Conservation (phyloP, 805 yeast genomes). For the Wickerhamiella brachini region DNA sequence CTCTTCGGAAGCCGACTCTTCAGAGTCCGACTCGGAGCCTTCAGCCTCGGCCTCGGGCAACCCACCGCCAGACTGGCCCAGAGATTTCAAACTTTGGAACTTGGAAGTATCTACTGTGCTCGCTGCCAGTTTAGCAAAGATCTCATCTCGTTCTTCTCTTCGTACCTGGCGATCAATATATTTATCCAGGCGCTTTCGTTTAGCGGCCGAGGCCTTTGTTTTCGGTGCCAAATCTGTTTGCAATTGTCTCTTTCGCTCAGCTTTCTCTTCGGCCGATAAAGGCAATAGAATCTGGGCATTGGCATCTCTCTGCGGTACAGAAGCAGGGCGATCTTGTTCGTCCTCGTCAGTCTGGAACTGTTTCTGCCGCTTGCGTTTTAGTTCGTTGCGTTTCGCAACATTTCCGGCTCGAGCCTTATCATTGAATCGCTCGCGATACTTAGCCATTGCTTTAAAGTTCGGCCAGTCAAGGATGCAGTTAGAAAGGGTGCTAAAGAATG, state of each 20-base stretch:
- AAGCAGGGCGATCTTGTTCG: conserved; percentile 4
- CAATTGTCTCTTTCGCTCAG: conserved; percentile 49
- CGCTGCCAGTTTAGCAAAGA: conserved; percentile 53
- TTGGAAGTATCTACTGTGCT: conserved; percentile 57
- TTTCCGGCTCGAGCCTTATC: conserved; percentile 79
- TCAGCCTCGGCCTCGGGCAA: conserved; percentile 19
- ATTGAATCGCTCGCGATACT: conserved; percentile 65
- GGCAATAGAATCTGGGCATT: conserved; percentile 54
- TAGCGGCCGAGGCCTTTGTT: conserved; percentile 53
- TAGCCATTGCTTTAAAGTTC: conserved; percentile 42
- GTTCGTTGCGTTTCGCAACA: conserved; percentile 61
- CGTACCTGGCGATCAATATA: conserved; percentile 38
- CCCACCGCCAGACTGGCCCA: conserved; percentile 38
- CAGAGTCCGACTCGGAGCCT: conserved; percentile 59
- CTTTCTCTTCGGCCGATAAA: conserved; percentile 47
- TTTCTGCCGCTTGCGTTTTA: conserved; percentile 54
- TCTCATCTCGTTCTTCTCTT: conserved; percentile 55
- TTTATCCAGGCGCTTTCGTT: conserved; percentile 69
- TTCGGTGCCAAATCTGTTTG: conserved; percentile 41
- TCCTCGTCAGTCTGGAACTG: conserved; percentile 34
- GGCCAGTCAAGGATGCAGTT: not conserved
- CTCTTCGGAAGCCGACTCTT: conserved; percentile 51
- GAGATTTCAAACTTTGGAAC: conserved; percentile 56
- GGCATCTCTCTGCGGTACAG: conserved; percentile 27
- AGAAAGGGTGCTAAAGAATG: not conserved